These are phyloP conservation scores for Royoungia palumana DNA, from an alignment of 768 basidiomycete species.

Conservation along the genomic window DNA sequence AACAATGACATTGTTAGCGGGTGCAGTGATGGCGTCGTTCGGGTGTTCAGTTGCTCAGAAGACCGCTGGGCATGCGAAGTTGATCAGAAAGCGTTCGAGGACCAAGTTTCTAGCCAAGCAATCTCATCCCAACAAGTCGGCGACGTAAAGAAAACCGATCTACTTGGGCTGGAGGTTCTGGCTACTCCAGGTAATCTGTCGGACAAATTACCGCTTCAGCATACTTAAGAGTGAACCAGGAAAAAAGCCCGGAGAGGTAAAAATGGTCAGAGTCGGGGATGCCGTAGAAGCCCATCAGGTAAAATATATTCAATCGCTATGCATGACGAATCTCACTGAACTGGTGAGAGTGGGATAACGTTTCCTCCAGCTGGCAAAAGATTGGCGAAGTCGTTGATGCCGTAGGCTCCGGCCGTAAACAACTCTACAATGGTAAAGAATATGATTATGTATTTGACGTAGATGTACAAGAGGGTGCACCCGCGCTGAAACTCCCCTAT, in stretches of 20 bases:
- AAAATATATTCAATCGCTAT: conserved; percentile 13
- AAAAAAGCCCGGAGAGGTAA: conserved; percentile 90
- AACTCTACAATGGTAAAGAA: conserved; percentile 89
- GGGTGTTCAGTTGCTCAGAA: conserved; percentile 76
- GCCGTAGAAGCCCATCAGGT: conserved; percentile 91
- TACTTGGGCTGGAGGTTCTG: conserved; percentile 85
- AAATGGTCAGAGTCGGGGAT: conserved; percentile 81
- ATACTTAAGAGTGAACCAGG: conserved; percentile 42
- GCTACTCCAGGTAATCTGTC: conserved; percentile 52
- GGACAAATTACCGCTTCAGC: background rate
- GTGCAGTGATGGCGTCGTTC: conserved; percentile 80
- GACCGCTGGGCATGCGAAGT: conserved; percentile 69
- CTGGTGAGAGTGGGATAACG: conserved; percentile 72
- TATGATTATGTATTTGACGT: conserved; percentile 99
- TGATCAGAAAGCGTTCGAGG: conserved; percentile 68
- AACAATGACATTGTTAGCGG: conserved; percentile 93
- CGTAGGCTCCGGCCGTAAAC: conserved; percentile 84
- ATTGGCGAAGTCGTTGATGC: conserved; percentile 96
- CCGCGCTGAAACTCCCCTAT: conserved; percentile 91
- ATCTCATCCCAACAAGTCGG: conserved; percentile 86
- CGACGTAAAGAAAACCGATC: conserved; percentile 87
- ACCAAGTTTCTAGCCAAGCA: conserved; percentile 70
- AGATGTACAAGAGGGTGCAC: conserved; percentile 89
- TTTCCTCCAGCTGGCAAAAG: conserved; percentile 76
- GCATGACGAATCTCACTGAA: background rate